These are phyloP conservation scores for Phyllosticta capitalensis DNA, from an alignment of 2,329 filamentous ascomycete species.

Conservation along the genomic window DNA sequence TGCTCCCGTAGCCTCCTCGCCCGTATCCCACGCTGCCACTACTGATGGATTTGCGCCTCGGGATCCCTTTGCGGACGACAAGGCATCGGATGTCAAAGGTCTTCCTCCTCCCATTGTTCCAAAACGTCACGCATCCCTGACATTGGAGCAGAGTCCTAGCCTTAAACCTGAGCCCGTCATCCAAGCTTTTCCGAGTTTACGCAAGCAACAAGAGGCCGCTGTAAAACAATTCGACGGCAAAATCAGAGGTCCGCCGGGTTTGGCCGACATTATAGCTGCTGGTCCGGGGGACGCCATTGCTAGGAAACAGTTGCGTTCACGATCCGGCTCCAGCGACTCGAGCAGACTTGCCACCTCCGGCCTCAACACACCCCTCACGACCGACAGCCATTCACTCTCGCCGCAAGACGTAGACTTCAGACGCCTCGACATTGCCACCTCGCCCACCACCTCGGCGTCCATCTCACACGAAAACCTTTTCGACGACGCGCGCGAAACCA, in stretches of 20 bases:
- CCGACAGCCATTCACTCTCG: conserved; percentile 10
- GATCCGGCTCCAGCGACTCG: conserved; percentile 13
- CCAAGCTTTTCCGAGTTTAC: not conserved
- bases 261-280: conserved; percentile 14
- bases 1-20: conserved; percentile 24
- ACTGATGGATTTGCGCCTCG: conserved; percentile 27
- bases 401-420: conserved; percentile 10
- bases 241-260: conserved; percentile 13
- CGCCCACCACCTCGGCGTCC: not conserved
- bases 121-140: conserved; percentile 37
- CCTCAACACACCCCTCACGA: conserved; percentile 2
- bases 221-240: not conserved
- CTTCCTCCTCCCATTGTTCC: conserved; percentile 29
- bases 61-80: conserved; percentile 17
- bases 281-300: conserved; percentile 14
- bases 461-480: not conserved
- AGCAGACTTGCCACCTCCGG: conserved; percentile 12
- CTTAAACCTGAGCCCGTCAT: conserved; percentile 17
- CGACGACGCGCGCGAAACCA: not conserved
- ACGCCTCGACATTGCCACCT: not conserved
- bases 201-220: not conserved
- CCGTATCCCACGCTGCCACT: conserved; percentile 29
- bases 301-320: conserved; percentile 14
- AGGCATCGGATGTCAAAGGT: conserved; percentile 23
- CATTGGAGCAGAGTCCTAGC: conserved; percentile 32